These are phyloP conservation scores for Trametes maxima DNA, from an alignment of 768 basidiomycete genomes.

Conservation along the genomic window DNA sequence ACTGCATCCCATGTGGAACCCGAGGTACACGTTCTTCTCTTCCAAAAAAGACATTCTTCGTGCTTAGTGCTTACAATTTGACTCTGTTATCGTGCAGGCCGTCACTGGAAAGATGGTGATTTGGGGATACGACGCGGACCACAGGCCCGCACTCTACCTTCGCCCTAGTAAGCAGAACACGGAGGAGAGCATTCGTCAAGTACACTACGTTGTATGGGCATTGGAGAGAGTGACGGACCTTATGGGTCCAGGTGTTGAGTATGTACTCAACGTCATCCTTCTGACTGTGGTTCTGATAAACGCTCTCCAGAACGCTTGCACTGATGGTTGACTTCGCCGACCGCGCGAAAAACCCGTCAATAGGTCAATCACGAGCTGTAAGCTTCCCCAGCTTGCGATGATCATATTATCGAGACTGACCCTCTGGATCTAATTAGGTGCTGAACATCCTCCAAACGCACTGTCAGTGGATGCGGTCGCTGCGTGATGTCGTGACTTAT, in stretches of 20 bases:
- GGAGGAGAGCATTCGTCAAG: slow-evolving; percentile 62
- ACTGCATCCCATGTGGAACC: slow-evolving; percentile 67
- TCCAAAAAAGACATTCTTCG: not conserved
- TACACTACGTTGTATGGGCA: slow-evolving; percentile 75
- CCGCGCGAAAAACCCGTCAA: slow-evolving; percentile 58
- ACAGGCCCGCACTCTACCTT: slow-evolving; percentile 73
- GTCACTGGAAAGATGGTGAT: slow-evolving; percentile 81
- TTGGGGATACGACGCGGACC: slow-evolving; percentile 71
- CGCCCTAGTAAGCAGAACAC: slow-evolving; percentile 77
- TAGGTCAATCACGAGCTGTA: slow-evolving; percentile 42
- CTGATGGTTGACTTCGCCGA: slow-evolving; percentile 82
- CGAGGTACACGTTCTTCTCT: slow-evolving; percentile 51
- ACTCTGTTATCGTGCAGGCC: slow-evolving; percentile 44
- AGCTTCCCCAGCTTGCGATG: slow-evolving; percentile 5
- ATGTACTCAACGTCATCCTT: slow-evolving; percentile 28
- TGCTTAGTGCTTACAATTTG: too few species aligned
- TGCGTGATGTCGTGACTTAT: not conserved
- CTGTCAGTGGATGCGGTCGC: slow-evolving; percentile 32
- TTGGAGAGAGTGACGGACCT: slow-evolving; percentile 77
- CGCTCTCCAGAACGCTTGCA: slow-evolving; percentile 53
- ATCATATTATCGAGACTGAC: not conserved
- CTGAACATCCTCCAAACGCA: slow-evolving; percentile 71
- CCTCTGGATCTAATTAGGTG: slow-evolving; percentile 23
- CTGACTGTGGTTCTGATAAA: not conserved
- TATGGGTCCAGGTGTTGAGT: slow-evolving; percentile 85